A percentile compares a stretch with the other conserved stretches of the same genome.
Conservation (phyloP, 768 basidiomycete genomes). For the Lactarius hatsudake region DNA sequence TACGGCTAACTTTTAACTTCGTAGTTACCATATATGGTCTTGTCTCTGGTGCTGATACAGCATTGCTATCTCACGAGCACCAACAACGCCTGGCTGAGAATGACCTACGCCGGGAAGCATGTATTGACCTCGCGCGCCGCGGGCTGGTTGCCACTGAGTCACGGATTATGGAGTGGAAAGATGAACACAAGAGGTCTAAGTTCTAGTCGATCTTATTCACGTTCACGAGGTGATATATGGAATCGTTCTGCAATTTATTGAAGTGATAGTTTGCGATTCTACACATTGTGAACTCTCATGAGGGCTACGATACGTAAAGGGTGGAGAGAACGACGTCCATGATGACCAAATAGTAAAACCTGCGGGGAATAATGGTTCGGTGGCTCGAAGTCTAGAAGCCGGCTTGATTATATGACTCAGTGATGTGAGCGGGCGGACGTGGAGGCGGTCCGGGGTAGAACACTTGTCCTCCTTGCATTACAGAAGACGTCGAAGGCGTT, state of each 20-base stretch:
- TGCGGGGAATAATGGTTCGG: neutral
- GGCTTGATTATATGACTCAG: conserved; percentile 22
- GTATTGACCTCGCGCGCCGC: conserved; percentile 67
- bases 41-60: conserved; percentile 71
- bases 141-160: conserved; percentile 81
- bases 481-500: conserved; percentile 30
- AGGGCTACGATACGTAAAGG: conserved; percentile 16
- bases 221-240: conserved; percentile 21
- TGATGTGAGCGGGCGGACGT: conserved; percentile 29
- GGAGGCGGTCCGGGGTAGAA: conserved; percentile 34
- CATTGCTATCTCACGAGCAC: conserved; percentile 69
- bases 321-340: conserved; percentile 8
- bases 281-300: conserved; percentile 17
- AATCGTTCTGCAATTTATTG: conserved; percentile 19
- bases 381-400: conserved; percentile 21
- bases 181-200: conserved; percentile 30
- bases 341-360: conserved; percentile 9
- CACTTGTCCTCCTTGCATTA: conserved; percentile 27
- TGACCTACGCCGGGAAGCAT: conserved; percentile 65
- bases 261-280: conserved; percentile 18
- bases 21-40: conserved; percentile 63
- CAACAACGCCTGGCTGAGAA: conserved; percentile 65
- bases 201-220: conserved; percentile 8
- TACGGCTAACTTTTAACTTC: conserved; percentile 31
- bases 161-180: conserved; percentile 79